Evolutionary conservation across 23 red algal species (phyloP).

Genomic region (Chondrus crispus): DNA sequence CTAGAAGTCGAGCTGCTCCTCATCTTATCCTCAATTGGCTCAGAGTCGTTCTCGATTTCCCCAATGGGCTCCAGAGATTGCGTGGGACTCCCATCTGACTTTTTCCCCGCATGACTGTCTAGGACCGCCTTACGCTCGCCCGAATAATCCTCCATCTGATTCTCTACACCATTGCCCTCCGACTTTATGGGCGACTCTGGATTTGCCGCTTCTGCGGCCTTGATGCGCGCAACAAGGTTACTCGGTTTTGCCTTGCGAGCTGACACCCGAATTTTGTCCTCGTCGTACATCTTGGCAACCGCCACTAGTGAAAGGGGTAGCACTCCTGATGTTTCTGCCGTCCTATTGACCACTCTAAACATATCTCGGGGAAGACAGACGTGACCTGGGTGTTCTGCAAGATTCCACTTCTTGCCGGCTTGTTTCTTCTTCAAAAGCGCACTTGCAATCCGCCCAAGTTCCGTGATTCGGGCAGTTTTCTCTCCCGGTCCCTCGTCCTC

Average conservation of each 20-base stretch:
- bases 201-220: too few relatives aligned
- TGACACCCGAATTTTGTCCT: not conserved
- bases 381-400: slow-evolving; percentile 16
- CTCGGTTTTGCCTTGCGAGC: not conserved
- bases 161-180: too few relatives aligned
- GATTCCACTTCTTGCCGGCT: slow-evolving; percentile 43
- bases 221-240: too few relatives aligned
- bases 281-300: not conserved
- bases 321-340: slow-evolving; percentile 7
- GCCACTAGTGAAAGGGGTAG: slow-evolving; percentile 30
- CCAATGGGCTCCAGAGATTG: too few relatives aligned
- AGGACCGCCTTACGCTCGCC: too few relatives aligned
- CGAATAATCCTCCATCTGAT: too few relatives aligned
- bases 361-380: slow-evolving; percentile 43
- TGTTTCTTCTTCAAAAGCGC: slow-evolving; percentile 46
- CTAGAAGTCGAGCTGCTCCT: too few relatives aligned
- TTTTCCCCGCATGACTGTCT: too few relatives aligned
- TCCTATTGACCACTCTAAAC: slow-evolving; percentile 18
- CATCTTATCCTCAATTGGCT: too few relatives aligned
- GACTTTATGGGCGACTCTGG: too few relatives aligned
- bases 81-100: too few relatives aligned
- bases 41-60: too few relatives aligned
- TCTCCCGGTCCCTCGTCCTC: not conserved
- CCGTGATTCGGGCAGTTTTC: slow-evolving; percentile 10
- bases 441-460: slow-evolving; percentile 38